phyloP scores from a whole-genome alignment of 352 stramenopile genomes.

The Phytophthora brassicae region DNA sequence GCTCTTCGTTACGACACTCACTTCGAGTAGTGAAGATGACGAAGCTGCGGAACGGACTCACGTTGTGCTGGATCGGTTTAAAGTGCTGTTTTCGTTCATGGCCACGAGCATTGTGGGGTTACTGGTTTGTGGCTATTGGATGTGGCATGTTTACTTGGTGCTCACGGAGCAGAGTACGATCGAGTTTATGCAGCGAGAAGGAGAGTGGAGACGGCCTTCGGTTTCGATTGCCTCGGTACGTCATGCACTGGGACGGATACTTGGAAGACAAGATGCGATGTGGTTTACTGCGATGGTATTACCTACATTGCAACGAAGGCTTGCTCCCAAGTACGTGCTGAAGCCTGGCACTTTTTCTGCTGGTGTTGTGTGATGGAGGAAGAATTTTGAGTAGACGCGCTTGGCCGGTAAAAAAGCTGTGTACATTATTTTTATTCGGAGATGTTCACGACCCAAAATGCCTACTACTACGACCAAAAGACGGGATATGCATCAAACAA shows the following conservation, averaged over 20 bases:
- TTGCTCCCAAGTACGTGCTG: conserved; percentile 26
- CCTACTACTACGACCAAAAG: too few species aligned
- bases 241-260: conserved; percentile 25
- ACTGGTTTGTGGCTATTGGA: conserved; percentile 37
- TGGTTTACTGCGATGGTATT: conserved; percentile 37
- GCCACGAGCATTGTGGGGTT: conserved; percentile 34
- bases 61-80: conserved; percentile 31
- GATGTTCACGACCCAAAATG: too few species aligned
- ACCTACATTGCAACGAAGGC: conserved; percentile 6
- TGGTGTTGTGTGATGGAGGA: conserved; percentile 2
- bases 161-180: conserved; percentile 46
- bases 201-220: conserved; percentile 11
- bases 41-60: conserved; percentile 6
- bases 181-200: conserved; percentile 36
- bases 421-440: too few species aligned
- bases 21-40: conserved; percentile 18
- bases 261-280: conserved; percentile 28
- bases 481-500: too few species aligned
- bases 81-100: conserved; percentile 44
- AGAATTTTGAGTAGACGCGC: too few species aligned
- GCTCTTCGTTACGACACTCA: conserved; percentile 31
- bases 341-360: conserved; percentile 8
- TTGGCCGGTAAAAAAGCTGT: too few species aligned
- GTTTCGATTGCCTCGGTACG: conserved; percentile 16
- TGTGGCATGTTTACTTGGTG: conserved; percentile 51